These are phyloP conservation scores for Postia placenta DNA, from an alignment of 768 basidiomycete species.

Conservation along the genomic window DNA sequence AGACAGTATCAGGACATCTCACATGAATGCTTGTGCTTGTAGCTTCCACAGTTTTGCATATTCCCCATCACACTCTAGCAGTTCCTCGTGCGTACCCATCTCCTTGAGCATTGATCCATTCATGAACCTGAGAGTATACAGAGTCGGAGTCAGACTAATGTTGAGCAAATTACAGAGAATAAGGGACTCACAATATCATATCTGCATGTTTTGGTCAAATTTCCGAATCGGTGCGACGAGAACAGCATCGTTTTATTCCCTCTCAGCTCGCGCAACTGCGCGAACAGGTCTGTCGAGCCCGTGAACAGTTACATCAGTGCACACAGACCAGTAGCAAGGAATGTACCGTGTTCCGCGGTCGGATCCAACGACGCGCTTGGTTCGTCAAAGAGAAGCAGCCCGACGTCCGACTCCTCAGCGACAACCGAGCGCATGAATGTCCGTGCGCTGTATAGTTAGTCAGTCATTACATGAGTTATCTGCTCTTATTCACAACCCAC, in stretches of 20 bases:
- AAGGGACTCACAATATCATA: constrained; percentile 36
- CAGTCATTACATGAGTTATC: constrained; percentile 66
- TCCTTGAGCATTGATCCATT: constrained; percentile 55
- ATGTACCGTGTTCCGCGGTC: constrained; percentile 60
- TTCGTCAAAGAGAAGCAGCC: constrained; percentile 24
- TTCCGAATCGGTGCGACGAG: constrained; percentile 71
- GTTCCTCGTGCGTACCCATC: constrained; percentile 64
- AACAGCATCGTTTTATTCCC: constrained; percentile 83
- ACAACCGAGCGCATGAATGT: constrained; percentile 27
- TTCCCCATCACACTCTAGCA: no score
- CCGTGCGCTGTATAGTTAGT: constrained; percentile 38
- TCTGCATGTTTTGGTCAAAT: constrained; percentile 68
- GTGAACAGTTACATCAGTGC: no score
- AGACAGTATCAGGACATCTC: no score
- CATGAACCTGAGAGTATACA: constrained; percentile 58
- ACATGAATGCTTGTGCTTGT: no score
- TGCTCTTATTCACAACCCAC: constrained; percentile 57
- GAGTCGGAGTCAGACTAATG: background rate
- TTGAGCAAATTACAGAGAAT: background rate
- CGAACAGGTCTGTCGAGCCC: constrained; percentile 55
- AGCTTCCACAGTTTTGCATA: no score
- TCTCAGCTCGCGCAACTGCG: constrained; percentile 56
- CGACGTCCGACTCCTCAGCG: constrained; percentile 22
- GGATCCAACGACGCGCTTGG: constrained; percentile 34
- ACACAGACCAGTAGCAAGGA: no score